A percentile compares a stretch with the other conserved stretches of the same genome.
Evolutionary conservation across 306 rosid genomes (phyloP).

Genomic region (Dryas alaskensis): DNA sequence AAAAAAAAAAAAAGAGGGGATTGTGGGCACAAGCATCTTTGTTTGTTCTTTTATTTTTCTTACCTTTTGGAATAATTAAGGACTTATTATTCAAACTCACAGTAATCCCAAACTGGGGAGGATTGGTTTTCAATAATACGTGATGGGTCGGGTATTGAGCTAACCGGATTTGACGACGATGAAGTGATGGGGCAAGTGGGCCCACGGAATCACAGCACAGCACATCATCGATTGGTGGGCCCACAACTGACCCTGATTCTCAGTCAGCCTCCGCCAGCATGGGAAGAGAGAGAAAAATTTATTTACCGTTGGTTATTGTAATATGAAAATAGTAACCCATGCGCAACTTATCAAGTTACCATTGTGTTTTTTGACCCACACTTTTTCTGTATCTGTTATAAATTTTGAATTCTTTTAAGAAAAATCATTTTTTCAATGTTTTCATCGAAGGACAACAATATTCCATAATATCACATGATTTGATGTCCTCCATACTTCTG

Average conservation of each 20-base stretch:
- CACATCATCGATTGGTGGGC: background rate
- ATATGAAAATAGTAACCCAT: background rate
- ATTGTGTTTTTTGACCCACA: background rate
- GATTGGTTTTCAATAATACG: background rate
- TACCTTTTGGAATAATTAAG: too few species aligned
- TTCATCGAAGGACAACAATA: too few species aligned
- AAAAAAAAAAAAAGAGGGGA: too few species aligned
- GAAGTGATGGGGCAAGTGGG: slow-evolving; percentile 8
- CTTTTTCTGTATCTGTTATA: too few species aligned
- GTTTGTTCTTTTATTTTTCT: too few species aligned
- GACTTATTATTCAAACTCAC: too few species aligned
- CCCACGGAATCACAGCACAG: slow-evolving; percentile 25
- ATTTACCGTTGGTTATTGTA: background rate
- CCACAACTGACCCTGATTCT: slow-evolving; percentile 36
- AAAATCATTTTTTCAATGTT: too few species aligned
- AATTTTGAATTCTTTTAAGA: too few species aligned
- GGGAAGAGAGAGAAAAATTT: background rate
- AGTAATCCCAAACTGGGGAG: too few species aligned
- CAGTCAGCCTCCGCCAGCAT: slow-evolving; percentile 28
- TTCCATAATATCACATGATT: too few species aligned
- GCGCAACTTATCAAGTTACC: background rate
- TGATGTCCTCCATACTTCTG: too few species aligned
- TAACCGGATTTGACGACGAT: slow-evolving; percentile 28
- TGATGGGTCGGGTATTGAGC: slow-evolving; percentile 14
- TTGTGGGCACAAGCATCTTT: too few species aligned